Evolutionary conservation across 495 filamentous ascomycete species (phyloP).

Genomic region (Trichoderma parareesei): DNA sequence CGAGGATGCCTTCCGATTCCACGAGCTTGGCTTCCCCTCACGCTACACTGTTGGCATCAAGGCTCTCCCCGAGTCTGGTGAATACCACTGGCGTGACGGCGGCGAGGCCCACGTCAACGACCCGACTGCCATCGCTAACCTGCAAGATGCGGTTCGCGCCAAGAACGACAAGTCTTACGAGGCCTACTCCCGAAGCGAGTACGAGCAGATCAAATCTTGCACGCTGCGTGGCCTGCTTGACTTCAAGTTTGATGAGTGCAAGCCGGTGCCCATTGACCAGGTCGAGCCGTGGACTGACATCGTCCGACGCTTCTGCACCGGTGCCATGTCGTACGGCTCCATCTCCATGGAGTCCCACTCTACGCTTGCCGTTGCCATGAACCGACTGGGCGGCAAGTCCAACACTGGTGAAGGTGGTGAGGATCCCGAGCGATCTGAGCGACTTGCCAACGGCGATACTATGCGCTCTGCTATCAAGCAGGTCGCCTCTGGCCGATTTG

Average conservation of each 20-base stretch:
- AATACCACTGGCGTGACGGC: conserved; percentile 99
- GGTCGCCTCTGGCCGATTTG: conserved; percentile 94
- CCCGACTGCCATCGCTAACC: conserved; percentile 88
- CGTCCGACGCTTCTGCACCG: conserved; percentile 95
- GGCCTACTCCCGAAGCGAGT: conserved; percentile 88
- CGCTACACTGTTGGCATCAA: conserved; percentile 69
- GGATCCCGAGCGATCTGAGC: conserved; percentile 83
- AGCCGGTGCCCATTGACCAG: conserved; percentile 89
- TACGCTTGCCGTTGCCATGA: conserved; percentile 95
- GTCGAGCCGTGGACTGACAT: conserved; percentile 99
- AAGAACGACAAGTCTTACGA: conserved; percentile 99
- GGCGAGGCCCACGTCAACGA: conserved; percentile 99
- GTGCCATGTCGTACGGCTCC: conserved; percentile 98
- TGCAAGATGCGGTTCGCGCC: conserved; percentile 93
- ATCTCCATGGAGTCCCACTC: conserved; percentile 99
- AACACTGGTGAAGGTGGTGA: conserved; percentile 99
- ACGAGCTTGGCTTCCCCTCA: conserved; percentile 90
- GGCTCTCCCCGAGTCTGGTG: conserved; percentile 87
- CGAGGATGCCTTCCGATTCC: conserved; percentile 92
- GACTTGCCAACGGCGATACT: conserved; percentile 87
- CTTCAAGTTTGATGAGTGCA: conserved; percentile 88
- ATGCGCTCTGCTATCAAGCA: conserved; percentile 99
- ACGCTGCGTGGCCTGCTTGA: conserved; percentile 94
- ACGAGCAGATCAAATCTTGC: conserved; percentile 97
- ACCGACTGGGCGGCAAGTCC: conserved; percentile 93